Evolutionary conservation across 176 grass and related monocot species (phyloP).

Genomic region (Elaeis guineensis): DNA sequence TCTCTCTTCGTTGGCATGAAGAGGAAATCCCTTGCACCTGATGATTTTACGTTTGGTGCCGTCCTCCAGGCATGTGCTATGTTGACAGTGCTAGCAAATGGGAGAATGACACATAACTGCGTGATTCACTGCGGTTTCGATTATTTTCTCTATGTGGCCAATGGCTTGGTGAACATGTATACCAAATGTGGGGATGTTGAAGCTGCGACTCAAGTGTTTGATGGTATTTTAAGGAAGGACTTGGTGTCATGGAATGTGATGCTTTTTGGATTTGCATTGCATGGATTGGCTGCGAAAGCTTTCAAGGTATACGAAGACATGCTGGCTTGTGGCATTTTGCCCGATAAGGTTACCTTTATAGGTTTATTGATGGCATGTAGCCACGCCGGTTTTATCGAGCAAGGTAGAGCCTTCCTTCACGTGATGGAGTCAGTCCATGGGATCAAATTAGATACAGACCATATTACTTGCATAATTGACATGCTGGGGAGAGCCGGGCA

Average conservation of each 20-base stretch:
- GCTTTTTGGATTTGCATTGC: constrained; percentile 42
- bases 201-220: constrained; percentile 23
- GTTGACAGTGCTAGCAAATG: constrained; percentile 15
- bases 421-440: constrained; percentile 31
- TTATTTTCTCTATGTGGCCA: constrained; percentile 42
- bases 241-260: constrained; percentile 62
- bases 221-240: constrained; percentile 21
- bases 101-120: constrained; percentile 43
- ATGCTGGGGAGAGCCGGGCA: constrained; percentile 50
- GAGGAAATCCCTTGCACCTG: constrained; percentile 21
- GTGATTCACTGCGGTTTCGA: constrained; percentile 25
- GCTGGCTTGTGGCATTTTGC: constrained; percentile 15
- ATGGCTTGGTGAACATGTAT: constrained; percentile 70
- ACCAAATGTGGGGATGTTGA: constrained; percentile 48
- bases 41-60: constrained; percentile 47
- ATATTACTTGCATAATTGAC: constrained; percentile 45
- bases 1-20: constrained; percentile 34
- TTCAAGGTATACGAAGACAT: constrained; percentile 27
- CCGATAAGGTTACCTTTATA: constrained; percentile 43
- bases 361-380: constrained; percentile 52
- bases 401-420: constrained; percentile 33
- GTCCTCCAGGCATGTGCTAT: constrained; percentile 42
- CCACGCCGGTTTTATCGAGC: constrained; percentile 42
- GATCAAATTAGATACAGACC: constrained; percentile 35
- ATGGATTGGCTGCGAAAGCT: constrained; percentile 28